Percentiles rank a stretch among this genome's conserved stretches.
phyloP scores from a whole-genome alignment of 495 filamentous ascomycete genomes.

The Neurospora sp. region DNA sequence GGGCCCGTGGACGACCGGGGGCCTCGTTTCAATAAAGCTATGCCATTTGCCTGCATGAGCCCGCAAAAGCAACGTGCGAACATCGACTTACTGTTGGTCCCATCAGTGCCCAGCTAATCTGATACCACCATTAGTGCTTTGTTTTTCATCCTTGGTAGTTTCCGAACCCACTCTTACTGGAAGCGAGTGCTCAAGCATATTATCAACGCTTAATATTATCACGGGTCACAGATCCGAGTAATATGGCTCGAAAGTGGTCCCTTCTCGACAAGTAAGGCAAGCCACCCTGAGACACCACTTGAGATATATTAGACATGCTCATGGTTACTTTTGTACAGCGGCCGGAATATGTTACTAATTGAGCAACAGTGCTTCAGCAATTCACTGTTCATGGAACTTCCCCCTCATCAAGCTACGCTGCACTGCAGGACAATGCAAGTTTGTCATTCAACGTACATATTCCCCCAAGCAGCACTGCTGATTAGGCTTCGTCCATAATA shows the following conservation, averaged over 20 bases:
- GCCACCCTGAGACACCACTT: background rate
- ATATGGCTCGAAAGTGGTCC: background rate
- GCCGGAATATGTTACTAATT: background rate
- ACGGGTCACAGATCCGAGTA: background rate
- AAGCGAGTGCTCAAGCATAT: background rate
- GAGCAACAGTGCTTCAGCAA: background rate
- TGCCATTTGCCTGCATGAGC: background rate
- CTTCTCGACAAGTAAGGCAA: background rate
- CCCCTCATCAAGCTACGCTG: background rate
- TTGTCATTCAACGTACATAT: background rate
- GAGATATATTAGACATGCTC: background rate
- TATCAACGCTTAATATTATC: background rate
- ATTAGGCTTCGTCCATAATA: background rate
- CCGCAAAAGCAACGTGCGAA: background rate
- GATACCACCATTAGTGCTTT: background rate
- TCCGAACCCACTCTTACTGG: background rate
- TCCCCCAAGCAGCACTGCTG: background rate
- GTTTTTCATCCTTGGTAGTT: background rate
- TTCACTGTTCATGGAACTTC: background rate
- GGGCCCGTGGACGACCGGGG: background rate
- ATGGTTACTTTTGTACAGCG: background rate
- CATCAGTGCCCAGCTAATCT: background rate
- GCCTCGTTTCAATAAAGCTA: background rate
- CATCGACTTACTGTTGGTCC: background rate
- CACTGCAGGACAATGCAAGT: background rate